Evolutionary conservation across 371 early-diverging fungal species (phyloP), one percentile per base, ranked within the genome.

Genomic region (Synchytrium microbalum): DNA sequence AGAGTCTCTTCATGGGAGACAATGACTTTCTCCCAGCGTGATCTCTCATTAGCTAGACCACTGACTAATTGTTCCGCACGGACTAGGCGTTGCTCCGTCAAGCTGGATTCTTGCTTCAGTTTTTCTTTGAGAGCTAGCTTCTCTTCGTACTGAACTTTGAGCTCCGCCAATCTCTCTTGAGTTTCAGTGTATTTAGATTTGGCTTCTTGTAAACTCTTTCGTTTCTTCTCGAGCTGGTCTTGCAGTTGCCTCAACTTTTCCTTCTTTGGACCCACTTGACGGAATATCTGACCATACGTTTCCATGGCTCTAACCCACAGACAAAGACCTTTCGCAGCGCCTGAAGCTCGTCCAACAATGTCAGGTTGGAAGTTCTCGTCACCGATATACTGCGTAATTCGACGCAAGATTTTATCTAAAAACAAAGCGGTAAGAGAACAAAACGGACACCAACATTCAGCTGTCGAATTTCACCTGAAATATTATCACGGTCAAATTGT

Each of bases 271-370:
- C 81, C 83, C 0, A 82, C 82, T 61, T 77, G 76, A 10, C 83
- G 60, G 64, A 71, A 81, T 32, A 82, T 81, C 57, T 71, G 72
- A 23, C 81, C 81, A 65, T 82, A 82, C 0, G 74, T 80, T 64
- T 82, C 83, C 79, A 82, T 81, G 1, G 83, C 83, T 3, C 71
- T 51, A 1, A 80, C 83, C 83, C 83, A 82, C 80, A 81, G 74
- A 63, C 83, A 82, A 1, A 82, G 75, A 1, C 77, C 76, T 61
- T 82, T 82, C 23, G 83, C 75, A 0, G 83, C 83, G 1, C 77
- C 75, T 24, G 81, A 79, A 3, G 81, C 83, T 8, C 81, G 64
- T 1, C 83, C 83, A 16, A 82, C 82, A 23, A 79, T 67, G 27
- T 82, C 83, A 0, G 83, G 82, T 55, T 79, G 69, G 64, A 82